Evolutionary conservation across 768 basidiomycete genomes (phyloP), one percentile per base, ranked within the genome.

Genomic region (Xerocomellus chrysenteron): DNA sequence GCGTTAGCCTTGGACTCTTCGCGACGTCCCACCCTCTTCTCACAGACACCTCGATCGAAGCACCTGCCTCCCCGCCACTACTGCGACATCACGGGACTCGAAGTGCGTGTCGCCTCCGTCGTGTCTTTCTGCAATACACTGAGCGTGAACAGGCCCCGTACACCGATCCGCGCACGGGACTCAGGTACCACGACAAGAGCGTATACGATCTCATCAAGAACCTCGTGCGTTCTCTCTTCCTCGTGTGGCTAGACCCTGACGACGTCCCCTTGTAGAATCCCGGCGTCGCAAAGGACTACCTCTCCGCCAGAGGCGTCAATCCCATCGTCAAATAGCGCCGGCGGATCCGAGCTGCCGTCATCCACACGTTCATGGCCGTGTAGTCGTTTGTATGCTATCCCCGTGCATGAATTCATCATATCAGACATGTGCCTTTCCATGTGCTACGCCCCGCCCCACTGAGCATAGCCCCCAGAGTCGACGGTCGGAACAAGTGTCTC

Each of bases 51-150:
- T 88, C 87, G 3, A 89, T 94, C 42, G 92, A 94, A 67, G 90
- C 92, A 6, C 1, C 74, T 89, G 9, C 91, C 92, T 4, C 87
- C 85, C 46, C 78, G 80, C 56, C 85, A 87, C 57, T 91, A 88
- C 51, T 93, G 92, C 64, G 92, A 93, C 72, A 92, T 94, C 16
- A 93, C 92, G 0, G 90, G 92, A 0, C 76, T 94, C 13, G 90
- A 92, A 73, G 90, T 88, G 32, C 10, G 61, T 39, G 19, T 24
- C 17, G 9, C 17, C 19, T 37, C 4, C 16, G 1, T 26, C 32
- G 1, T 10, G 13, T 26, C 26, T n/a, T 37, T 32, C 17, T 17
- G 37, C 6, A 3, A 7, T n/a, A 17, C 37, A 13, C 37, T n/a
- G 17, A 39, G 1, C 35, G 2, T 12, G 4, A 9, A 17, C 26